A percentile compares a stretch with the other conserved stretches of the same genome.
Conservation (phyloP, 2,329 filamentous ascomycete genomes). For the Sclerotinia glacialis region DNA sequence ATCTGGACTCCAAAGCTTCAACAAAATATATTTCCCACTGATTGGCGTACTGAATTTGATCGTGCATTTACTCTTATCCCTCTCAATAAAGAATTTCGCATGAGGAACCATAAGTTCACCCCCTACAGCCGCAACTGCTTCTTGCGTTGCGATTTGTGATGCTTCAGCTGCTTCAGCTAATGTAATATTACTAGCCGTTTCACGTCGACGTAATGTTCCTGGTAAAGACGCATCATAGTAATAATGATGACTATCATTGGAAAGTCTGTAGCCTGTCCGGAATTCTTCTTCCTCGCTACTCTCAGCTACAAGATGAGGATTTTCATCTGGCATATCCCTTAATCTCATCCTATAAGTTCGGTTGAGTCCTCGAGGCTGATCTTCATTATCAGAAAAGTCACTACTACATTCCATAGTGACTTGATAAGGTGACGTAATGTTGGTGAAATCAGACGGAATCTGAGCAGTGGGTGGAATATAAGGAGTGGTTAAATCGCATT, state of each 20-base stretch:
- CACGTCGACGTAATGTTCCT: conserved; percentile 29
- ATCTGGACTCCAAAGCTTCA: conserved; percentile 86
- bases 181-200: conserved; percentile 38
- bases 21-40: conserved; percentile 75
- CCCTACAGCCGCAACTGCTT: conserved; percentile 55
- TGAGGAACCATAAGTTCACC: conserved; percentile 66
- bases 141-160: conserved; percentile 52
- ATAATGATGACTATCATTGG: neutral
- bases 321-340: conserved; percentile 49
- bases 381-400: conserved; percentile 44
- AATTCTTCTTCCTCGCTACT: conserved; percentile 24
- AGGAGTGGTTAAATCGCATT: conserved; percentile 39
- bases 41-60: conserved; percentile 82
- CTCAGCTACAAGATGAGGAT: conserved; percentile 28
- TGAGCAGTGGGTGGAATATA: conserved; percentile 46
- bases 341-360: conserved; percentile 54
- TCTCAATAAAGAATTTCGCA: conserved; percentile 79
- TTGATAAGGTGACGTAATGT: conserved; percentile 49
- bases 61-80: conserved; percentile 78
- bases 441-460: conserved; percentile 55
- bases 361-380: conserved; percentile 46
- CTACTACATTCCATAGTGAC: conserved; percentile 61
- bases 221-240: conserved; percentile 2
- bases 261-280: neutral
- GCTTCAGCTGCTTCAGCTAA: conserved; percentile 37